phyloP scores from a whole-genome alignment of 2,329 filamentous ascomycete species.

The Cladosporium colombiae region DNA sequence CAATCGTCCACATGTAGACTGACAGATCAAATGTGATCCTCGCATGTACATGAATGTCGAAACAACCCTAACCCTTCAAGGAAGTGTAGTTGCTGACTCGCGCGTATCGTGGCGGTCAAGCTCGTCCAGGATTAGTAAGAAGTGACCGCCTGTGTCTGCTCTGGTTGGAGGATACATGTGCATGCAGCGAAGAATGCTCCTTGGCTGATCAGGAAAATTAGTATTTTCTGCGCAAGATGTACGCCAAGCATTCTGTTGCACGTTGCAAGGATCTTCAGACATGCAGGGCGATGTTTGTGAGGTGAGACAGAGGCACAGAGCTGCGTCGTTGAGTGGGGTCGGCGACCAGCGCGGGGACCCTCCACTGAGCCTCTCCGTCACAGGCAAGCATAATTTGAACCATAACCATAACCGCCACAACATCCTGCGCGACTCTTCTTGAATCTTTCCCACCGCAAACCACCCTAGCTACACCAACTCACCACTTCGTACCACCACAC shows the following conservation, averaged over 20 bases:
- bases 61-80: background rate
- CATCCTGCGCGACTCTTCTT: background rate
- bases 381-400: conserved; percentile 1
- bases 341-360: background rate
- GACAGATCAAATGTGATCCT: background rate
- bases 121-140: background rate
- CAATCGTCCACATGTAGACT: background rate
- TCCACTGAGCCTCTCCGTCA: background rate
- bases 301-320: background rate
- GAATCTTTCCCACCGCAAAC: background rate
- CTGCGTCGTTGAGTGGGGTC: background rate
- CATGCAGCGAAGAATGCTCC: background rate
- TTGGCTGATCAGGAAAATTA: background rate
- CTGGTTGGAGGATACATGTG: background rate
- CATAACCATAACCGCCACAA: background rate
- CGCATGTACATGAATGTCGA: background rate
- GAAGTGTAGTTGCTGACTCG: background rate
- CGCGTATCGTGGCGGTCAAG: background rate
- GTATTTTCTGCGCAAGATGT: background rate
- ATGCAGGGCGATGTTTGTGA: background rate
- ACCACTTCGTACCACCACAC: background rate
- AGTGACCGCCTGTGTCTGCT: background rate
- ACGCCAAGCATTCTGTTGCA: background rate
- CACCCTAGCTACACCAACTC: background rate
- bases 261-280: conserved; percentile 1